phyloP scores from a whole-genome alignment of 306 rosid genomes.

The Luffa aegyptiaca region DNA sequence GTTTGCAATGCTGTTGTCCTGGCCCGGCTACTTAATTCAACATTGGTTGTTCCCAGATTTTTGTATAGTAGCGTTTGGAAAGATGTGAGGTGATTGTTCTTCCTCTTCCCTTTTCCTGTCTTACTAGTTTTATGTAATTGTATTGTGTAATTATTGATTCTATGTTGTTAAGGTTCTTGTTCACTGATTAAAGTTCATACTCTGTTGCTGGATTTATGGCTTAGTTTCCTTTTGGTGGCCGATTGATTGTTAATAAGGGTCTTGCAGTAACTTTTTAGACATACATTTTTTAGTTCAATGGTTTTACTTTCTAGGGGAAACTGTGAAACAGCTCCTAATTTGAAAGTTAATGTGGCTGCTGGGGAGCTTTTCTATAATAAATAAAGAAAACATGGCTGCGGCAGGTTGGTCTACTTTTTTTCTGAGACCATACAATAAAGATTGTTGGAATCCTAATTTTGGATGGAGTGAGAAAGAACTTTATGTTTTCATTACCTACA shows the following conservation, averaged over 20 bases:
- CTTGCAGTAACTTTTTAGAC: not conserved
- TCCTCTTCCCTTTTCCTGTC: constrained; percentile 2
- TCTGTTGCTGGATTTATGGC: constrained; percentile 7
- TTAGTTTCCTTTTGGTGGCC: not conserved
- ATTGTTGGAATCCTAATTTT: not conserved
- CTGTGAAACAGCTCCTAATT: not conserved
- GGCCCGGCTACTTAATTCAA: constrained; percentile 74
- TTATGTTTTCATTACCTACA: not conserved
- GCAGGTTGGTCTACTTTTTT: not conserved
- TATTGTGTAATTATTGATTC: constrained; percentile 1
- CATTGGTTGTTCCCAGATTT: constrained; percentile 80
- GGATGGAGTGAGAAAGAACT: not conserved
- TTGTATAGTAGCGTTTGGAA: constrained; percentile 90
- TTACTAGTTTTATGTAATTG: not conserved
- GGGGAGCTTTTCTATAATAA: not conserved
- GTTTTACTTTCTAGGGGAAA: not conserved
- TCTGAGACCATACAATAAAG: not conserved
- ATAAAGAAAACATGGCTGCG: not conserved
- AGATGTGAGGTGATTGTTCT: constrained; percentile 67
- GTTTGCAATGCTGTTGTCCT: constrained; percentile 84
- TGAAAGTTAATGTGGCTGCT: not conserved
- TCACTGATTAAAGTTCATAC: not conserved
- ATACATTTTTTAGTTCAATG: not conserved
- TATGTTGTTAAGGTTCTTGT: constrained; percentile 3
- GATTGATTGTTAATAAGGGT: not conserved